Conservation (phyloP, 352 stramenopile genomes). For the Pythium folliculosum region DNA sequence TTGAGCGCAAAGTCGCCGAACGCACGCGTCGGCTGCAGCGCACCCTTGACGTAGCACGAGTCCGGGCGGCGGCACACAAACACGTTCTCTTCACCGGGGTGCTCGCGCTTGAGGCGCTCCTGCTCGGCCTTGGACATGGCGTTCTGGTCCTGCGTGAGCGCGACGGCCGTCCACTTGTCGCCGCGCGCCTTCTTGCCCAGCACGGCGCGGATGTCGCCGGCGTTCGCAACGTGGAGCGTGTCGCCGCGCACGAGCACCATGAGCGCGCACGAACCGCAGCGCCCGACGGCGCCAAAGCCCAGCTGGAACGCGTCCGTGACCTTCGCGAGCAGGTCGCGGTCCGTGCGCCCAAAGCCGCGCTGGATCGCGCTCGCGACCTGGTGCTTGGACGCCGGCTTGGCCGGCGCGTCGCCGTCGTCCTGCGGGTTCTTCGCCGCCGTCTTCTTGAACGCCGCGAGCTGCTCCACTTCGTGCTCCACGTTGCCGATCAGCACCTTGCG, state of each 20-base stretch:
- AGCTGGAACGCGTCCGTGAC: conserved; percentile 88
- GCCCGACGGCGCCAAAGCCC: conserved; percentile 88
- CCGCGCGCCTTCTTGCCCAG: conserved; percentile 46
- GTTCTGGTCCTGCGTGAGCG: conserved; percentile 93
- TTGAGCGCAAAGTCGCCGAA: conserved; percentile 94
- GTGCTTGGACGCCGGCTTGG: conserved; percentile 38
- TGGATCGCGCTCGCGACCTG: conserved; percentile 72
- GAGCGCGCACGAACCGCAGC: conserved; percentile 88
- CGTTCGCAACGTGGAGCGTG: conserved; percentile 86
- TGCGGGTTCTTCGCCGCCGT: conserved; percentile 23
- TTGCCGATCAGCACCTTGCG: conserved; percentile 78
- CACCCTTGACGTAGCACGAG: conserved; percentile 94
- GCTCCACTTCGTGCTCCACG: conserved; percentile 68
- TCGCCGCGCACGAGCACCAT: conserved; percentile 76
- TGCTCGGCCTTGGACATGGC: conserved; percentile 88
- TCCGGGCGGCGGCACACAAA: conserved; percentile 90
- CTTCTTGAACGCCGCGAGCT: conserved; percentile 30
- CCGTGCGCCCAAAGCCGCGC: conserved; percentile 83
- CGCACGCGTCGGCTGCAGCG: conserved; percentile 87
- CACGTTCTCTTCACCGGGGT: conserved; percentile 89
- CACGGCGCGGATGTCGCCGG: conserved; percentile 83
- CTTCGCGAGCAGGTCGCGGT: conserved; percentile 82
- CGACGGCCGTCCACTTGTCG: conserved; percentile 55
- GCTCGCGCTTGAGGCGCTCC: conserved; percentile 78
- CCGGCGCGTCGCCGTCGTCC: conserved; percentile 5